Percentiles rank a stretch among this genome's conserved stretches.
These are phyloP conservation scores for Phytopythium helicoides DNA, from an alignment of 352 stramenopile genomes.

Conservation along the genomic window DNA sequence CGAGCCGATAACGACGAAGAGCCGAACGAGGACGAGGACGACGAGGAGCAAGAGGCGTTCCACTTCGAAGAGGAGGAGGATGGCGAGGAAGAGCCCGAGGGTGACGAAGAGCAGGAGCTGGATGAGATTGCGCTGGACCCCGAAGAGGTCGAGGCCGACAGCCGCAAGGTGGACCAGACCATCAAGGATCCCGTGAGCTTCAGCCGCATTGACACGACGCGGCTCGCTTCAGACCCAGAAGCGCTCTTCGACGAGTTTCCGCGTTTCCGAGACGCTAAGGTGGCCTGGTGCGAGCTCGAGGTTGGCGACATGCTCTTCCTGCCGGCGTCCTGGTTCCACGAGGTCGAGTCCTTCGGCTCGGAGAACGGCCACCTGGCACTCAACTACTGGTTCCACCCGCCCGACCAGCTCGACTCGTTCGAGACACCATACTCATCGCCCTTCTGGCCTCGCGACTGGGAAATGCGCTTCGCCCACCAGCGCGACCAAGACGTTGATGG, in stretches of 20 bases:
- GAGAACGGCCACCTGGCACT: slow-evolving; percentile 75
- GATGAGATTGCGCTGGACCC: slow-evolving; percentile 47
- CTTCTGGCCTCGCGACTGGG: slow-evolving; percentile 74
- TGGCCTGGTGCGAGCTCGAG: slow-evolving; percentile 73
- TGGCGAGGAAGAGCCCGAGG: slow-evolving; percentile 40
- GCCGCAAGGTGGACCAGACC: slow-evolving; percentile 32
- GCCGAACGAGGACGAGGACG: slow-evolving; percentile 32
- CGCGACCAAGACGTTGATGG: background rate
- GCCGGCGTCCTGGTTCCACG: slow-evolving; percentile 97
- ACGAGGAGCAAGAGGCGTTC: slow-evolving; percentile 35
- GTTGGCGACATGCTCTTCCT: slow-evolving; percentile 96
- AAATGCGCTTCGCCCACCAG: slow-evolving; percentile 29
- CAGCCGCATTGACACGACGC: slow-evolving; percentile 61
- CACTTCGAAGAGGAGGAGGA: slow-evolving; percentile 55
- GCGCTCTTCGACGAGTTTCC: slow-evolving; percentile 58
- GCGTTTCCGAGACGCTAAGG: slow-evolving; percentile 50
- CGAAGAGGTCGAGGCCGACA: slow-evolving; percentile 36
- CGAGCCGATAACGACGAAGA: slow-evolving; percentile 49
- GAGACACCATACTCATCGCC: slow-evolving; percentile 69
- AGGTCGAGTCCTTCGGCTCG: slow-evolving; percentile 89
- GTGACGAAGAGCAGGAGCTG: slow-evolving; percentile 46
- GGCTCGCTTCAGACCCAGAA: slow-evolving; percentile 23
- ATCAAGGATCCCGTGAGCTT: slow-evolving; percentile 76
- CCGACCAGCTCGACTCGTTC: slow-evolving; percentile 60
- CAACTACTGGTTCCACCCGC: slow-evolving; percentile 91